These are phyloP conservation scores for Neurospora hispaniola DNA, from an alignment of 495 filamentous ascomycete species.

Conservation along the genomic window DNA sequence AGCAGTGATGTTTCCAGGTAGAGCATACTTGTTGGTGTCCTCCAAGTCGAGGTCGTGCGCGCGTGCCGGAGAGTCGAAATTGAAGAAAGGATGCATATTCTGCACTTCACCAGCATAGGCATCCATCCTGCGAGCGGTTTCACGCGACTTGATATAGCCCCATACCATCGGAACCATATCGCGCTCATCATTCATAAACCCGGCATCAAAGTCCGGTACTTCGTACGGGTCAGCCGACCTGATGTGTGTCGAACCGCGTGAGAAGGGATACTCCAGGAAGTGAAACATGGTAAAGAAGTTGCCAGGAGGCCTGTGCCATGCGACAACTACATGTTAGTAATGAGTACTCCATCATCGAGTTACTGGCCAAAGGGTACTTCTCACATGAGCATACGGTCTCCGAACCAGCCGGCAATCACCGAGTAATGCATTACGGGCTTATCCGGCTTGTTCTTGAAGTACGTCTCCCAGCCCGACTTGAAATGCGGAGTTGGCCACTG, in stretches of 20 bases:
- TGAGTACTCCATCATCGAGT: neutral
- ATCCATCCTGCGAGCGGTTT: constrained; percentile 69
- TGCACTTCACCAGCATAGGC: constrained; percentile 71
- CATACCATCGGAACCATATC: constrained; percentile 81
- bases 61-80: constrained; percentile 54
- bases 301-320: constrained; percentile 34
- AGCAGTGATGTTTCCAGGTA: constrained; percentile 60
- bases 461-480: constrained; percentile 59
- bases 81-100: constrained; percentile 54
- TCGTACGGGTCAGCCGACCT: constrained; percentile 61
- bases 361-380: neutral
- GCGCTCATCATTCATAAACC: constrained; percentile 77
- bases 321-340: neutral
- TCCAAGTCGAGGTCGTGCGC: constrained; percentile 63
- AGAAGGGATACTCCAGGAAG: constrained; percentile 77
- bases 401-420: constrained; percentile 56
- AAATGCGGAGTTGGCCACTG: constrained; percentile 59
- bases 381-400: constrained; percentile 58
- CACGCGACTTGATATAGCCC: constrained; percentile 79
- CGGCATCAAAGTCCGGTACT: constrained; percentile 67
- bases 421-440: constrained; percentile 82
- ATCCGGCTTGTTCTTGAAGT: constrained; percentile 78
- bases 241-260: constrained; percentile 63
- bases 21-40: constrained; percentile 64
- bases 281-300: constrained; percentile 88